These are phyloP conservation scores for Xylogone sp. DNA, from an alignment of 2,329 filamentous ascomycete species.

Conservation along the genomic window DNA sequence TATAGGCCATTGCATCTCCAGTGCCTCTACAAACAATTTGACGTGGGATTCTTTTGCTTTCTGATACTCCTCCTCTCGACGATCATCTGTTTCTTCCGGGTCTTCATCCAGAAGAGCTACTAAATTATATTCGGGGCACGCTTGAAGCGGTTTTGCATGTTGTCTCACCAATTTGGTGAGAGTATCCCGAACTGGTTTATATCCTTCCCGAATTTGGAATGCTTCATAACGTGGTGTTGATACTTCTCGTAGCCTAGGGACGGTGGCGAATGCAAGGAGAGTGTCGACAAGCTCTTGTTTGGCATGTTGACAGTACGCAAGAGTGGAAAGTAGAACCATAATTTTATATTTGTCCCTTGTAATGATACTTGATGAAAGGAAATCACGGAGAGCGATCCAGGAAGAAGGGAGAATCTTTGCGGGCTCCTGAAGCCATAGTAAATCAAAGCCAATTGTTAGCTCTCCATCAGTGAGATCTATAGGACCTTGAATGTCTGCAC, in stretches of 20 bases:
- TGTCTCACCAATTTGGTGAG: constrained; percentile 1
- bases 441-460: constrained; percentile 11
- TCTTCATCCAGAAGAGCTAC: constrained; percentile 1
- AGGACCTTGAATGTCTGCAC: constrained; percentile 5
- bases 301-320: constrained; percentile 19
- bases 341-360: constrained; percentile 21
- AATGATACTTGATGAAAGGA: constrained; percentile 8
- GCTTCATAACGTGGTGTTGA: constrained; percentile 2
- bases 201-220: constrained; percentile 15
- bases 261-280: constrained; percentile 27
- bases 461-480: neutral
- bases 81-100: neutral
- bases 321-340: constrained; percentile 24
- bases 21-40: neutral
- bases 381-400: constrained; percentile 20
- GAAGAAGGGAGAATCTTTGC: constrained; percentile 10
- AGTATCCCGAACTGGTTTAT: neutral
- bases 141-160: neutral
- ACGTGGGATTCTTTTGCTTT: neutral
- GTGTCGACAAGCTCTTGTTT: constrained; percentile 23
- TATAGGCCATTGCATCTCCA: constrained; percentile 5
- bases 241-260: constrained; percentile 10
- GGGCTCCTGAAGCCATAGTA: constrained; percentile 13
- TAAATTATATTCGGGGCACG: constrained; percentile 5
- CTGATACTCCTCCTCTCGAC: neutral